Evolutionary conservation across 768 basidiomycete genomes (phyloP), one percentile per base, ranked within the genome.

Genomic region (Lanmaoa pseudosensibilis): DNA sequence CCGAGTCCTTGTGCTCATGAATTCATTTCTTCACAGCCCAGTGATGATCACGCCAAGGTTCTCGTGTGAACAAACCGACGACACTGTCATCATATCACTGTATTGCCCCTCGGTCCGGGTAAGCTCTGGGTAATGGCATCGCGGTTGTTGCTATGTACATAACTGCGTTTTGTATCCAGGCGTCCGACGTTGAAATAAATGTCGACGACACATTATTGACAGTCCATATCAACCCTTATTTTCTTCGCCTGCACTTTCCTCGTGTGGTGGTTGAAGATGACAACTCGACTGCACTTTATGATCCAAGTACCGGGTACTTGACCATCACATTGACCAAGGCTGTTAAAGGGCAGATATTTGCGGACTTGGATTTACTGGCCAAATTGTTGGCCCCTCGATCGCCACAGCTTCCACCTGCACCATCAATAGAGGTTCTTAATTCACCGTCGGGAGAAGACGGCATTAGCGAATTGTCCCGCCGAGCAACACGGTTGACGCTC

Each of bases 171-270:
- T 30, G 7, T 41, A 19, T 40, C 8, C 81, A 93, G 91, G 89
- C 92, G 12, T 82, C 86, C 40, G 92, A 93, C 60, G 83, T 86
- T 33, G 92, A 93, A 69, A 86, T 92, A 48, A 78, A 87, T 60
- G 83, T 91, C 54, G 87, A 90, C 65, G 83, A 83, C 51, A 82
- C 82, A 27, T 71, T 87, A 46, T 78, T 93, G 68, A 85, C 83
- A 19, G 74, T 92, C 39, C 85, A 93, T 64, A 81, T 92, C 68
- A 90, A 88, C 56, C 92, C 92, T 2, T 94, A 93, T 67, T 94
- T 88, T 64, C 78, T 94, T 51, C 86, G 90, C 2, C 78, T 94
- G 58, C 84, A 85, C 64, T 92, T 94, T 69, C 77, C 87, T 30
- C 80, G 88, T 62, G 69, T 81, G 0, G 68, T 88, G 25, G 61